Evolutionary conservation across 2,329 filamentous ascomycete species (phyloP), one percentile per base, ranked within the genome.

Genomic region (Orbilia blumenaviensis): DNA sequence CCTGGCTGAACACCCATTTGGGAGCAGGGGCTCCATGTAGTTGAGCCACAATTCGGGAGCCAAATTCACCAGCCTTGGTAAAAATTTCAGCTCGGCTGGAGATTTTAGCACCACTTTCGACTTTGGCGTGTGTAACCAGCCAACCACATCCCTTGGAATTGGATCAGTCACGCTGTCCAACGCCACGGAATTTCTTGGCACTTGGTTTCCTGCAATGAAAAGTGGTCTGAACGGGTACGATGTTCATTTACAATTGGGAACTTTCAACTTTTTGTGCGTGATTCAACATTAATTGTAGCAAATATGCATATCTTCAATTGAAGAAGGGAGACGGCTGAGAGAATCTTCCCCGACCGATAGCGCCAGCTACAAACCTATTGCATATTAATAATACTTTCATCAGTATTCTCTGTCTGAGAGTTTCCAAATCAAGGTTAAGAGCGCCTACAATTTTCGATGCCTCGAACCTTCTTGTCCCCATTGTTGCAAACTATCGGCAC

Each of bases 11-110:
- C n/a, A n/a, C n/a, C n/a, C 21, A 16, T 64, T 64, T 14, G 29
- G 12, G 25, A 14, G 21, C 44, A 50, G 23, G 61, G 42, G 29
- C 25, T 14, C 9, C 23, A 34, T 64, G 44, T 32, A 64, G 44
- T 44, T 41, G 61, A 64, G 61, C 61, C 61, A 44, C 61, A 64
- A 25, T 36, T 29, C 29, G 18, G 29, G 32, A 41, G 10, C 32
- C 44, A 64, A 64, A 64, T 34, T 41, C 34, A 7, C 27, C 21
- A 64, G 61, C 61, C 61, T 64, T 44, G 56, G 36, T 61, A 29
- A 44, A 44, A 9, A 2, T 29, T 50, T 52, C 21, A 52, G 27
- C 44, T 64, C 44, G 21, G 38, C 27, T 48, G 16, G 42, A 23
- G 27, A 10, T 36, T 46, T 8, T 38, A 56, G 29, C 52, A 56